phyloP scores from a whole-genome alignment of 192 early-diverging fungal genomes.

The Geranomyces variabilis region DNA sequence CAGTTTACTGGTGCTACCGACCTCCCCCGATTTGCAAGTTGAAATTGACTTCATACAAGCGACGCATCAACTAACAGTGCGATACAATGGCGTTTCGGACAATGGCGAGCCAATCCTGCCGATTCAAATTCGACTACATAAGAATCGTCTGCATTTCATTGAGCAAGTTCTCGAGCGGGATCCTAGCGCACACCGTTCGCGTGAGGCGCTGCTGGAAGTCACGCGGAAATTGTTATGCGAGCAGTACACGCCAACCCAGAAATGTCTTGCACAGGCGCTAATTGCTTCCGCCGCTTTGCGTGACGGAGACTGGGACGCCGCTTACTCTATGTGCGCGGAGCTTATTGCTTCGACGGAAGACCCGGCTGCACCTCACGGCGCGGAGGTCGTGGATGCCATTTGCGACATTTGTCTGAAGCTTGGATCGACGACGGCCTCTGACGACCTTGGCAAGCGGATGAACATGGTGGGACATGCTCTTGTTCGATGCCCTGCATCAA shows the following conservation, averaged over 20 bases:
- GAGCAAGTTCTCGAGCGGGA: constrained; percentile 59
- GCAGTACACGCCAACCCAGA: constrained; percentile 48
- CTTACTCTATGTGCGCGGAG: constrained; percentile 60
- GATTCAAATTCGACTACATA: constrained; percentile 68
- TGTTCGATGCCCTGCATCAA: constrained; percentile 54
- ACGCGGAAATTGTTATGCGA: constrained; percentile 54
- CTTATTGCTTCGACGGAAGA: constrained; percentile 46
- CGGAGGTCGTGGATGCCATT: constrained; percentile 28
- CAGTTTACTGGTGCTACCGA: constrained; percentile 66
- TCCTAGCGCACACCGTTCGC: constrained; percentile 22
- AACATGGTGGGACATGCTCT: constrained; percentile 60
- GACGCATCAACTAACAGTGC: constrained; percentile 60
- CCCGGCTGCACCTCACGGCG: neutral
- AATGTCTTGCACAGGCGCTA: constrained; percentile 63
- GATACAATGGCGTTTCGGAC: constrained; percentile 50
- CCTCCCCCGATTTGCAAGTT: constrained; percentile 52
- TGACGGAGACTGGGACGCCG: constrained; percentile 55
- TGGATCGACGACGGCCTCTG: constrained; percentile 19
- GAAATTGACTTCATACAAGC: constrained; percentile 75
- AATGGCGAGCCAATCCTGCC: constrained; percentile 61
- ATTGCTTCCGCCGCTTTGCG: constrained; percentile 65
- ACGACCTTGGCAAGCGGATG: constrained; percentile 50
- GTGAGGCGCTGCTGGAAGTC: constrained; percentile 57
- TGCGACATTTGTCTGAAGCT: constrained; percentile 37
- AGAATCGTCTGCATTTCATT: constrained; percentile 65